Evolutionary conservation across 352 stramenopile genomes (phyloP).

Genomic region (Phytophthora brassicae): DNA sequence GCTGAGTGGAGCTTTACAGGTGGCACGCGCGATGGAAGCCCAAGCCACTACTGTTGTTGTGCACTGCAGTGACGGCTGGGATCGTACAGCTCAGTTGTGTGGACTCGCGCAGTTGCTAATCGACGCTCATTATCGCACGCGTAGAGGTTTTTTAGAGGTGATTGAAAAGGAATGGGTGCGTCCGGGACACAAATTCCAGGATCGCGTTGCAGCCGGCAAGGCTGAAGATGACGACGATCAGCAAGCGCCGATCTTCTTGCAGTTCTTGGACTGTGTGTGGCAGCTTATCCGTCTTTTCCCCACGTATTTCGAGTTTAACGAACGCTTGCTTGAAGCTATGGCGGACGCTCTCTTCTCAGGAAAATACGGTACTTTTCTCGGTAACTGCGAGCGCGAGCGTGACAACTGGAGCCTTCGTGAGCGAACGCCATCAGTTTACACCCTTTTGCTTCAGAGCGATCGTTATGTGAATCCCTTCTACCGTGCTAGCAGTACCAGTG

Average conservation of each 20-base stretch:
- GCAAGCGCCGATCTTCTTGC: conserved; percentile 86
- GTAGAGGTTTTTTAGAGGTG: conserved; percentile 78
- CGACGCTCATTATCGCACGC: conserved; percentile 85
- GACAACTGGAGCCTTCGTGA: conserved; percentile 45
- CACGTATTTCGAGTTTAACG: conserved; percentile 87
- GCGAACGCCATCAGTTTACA: conserved; percentile 76
- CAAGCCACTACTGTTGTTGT: conserved; percentile 81
- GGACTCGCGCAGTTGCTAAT: conserved; percentile 87
- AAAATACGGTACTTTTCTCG: conserved; percentile 85
- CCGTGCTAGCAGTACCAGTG: conserved; percentile 43
- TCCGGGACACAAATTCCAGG: conserved; percentile 89
- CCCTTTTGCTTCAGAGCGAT: conserved; percentile 50
- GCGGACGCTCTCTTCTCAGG: conserved; percentile 76
- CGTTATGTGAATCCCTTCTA: conserved; percentile 78
- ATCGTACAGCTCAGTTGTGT: conserved; percentile 88
- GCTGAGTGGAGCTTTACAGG: conserved; percentile 63
- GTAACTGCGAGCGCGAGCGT: conserved; percentile 86
- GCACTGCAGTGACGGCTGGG: conserved; percentile 93
- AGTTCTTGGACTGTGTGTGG: conserved; percentile 91
- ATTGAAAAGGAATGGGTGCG: conserved; percentile 88
- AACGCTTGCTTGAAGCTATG: conserved; percentile 62
- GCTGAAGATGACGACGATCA: conserved; percentile 71
- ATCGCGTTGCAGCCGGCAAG: conserved; percentile 72
- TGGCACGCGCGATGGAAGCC: conserved; percentile 68
- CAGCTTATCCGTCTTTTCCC: conserved; percentile 82